These are phyloP conservation scores for Fistulinella prunicolor DNA, from an alignment of 768 basidiomycete genomes.

Conservation along the genomic window DNA sequence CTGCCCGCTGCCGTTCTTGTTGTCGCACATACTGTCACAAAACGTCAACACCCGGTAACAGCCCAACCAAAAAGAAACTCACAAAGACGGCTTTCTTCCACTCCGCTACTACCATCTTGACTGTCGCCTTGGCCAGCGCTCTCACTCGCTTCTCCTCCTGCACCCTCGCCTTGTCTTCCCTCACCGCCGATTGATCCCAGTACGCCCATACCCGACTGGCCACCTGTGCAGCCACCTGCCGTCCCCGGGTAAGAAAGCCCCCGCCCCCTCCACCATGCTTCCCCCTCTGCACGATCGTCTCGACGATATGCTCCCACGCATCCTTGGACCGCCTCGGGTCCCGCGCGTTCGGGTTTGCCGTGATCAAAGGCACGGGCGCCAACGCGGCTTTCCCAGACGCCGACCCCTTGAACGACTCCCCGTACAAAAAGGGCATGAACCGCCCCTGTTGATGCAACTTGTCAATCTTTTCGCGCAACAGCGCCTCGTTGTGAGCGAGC, in stretches of 20 bases:
- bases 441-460: conserved; percentile 47
- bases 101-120: conserved; percentile 66
- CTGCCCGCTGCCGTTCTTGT: conserved; percentile 55
- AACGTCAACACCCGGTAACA: not conserved
- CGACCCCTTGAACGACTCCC: conserved; percentile 19
- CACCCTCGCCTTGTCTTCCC: conserved; percentile 54
- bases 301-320: conserved; percentile 58
- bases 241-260: conserved; percentile 29
- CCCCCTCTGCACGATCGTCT: conserved; percentile 37
- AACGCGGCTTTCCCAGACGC: conserved; percentile 1
- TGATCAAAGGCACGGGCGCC: conserved; percentile 5
- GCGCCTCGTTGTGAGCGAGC: conserved; percentile 43
- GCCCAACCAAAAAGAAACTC: conserved; percentile 30
- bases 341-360: conserved; percentile 17
- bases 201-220: conserved; percentile 66
- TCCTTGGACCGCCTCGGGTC: conserved; percentile 37
- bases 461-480: conserved; percentile 42
- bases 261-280: conserved; percentile 12
- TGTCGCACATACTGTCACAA: conserved; percentile 68
- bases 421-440: conserved; percentile 39
- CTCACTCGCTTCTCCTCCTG: conserved; percentile 68
- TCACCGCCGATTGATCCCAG: conserved; percentile 67
- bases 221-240: conserved; percentile 49
- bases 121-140: conserved; percentile 66
- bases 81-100: conserved; percentile 90